A percentile compares a stretch with the other conserved stretches of the same genome.
Evolutionary conservation across 106 monocot species (phyloP).

Genomic region (Dendrobium huoshanense): DNA sequence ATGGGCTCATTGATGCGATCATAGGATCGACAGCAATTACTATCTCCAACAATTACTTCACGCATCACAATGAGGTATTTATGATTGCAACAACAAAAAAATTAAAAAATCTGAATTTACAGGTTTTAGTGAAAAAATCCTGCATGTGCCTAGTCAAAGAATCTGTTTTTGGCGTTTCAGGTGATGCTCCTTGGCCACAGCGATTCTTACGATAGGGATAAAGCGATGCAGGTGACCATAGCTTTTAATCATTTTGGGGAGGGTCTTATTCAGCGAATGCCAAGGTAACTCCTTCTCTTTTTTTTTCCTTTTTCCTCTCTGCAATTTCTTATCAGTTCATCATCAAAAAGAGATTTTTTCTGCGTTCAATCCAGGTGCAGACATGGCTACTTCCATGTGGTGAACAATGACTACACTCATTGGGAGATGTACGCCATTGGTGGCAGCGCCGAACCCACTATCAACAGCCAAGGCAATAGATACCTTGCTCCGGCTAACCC

Average conservation of each 20-base stretch:
- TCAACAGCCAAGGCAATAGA: conserved; percentile 50
- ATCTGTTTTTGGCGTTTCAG: neutral
- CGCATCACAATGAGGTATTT: conserved; percentile 41
- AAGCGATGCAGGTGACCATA: conserved; percentile 46
- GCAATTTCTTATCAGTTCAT: neutral
- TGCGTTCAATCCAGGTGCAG: conserved; percentile 24
- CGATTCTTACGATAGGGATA: conserved; percentile 36
- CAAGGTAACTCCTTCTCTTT: conserved; percentile 11
- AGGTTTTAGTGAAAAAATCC: too few relatives aligned
- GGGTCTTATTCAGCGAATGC: conserved; percentile 52
- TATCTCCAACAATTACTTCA: conserved; percentile 44
- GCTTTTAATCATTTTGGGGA: conserved; percentile 55
- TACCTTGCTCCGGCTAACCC: conserved; percentile 39
- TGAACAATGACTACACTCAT: conserved; percentile 55
- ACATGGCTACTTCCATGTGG: conserved; percentile 51
- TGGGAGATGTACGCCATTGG: conserved; percentile 54
- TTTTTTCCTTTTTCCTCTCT: too few relatives aligned
- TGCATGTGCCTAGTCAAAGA: too few relatives aligned
- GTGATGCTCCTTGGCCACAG: conserved; percentile 48
- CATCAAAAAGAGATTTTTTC: neutral
- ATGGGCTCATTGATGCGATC: conserved; percentile 38
- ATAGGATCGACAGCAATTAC: conserved; percentile 43
- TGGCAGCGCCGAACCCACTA: conserved; percentile 41
- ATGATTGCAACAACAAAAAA: neutral
- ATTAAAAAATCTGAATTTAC: too few relatives aligned